Percentiles rank a stretch among this genome's conserved stretches.
These are phyloP conservation scores for Plasmodium gonderi DNA, from an alignment of 169 alveolate genomes.

Conservation along the genomic window DNA sequence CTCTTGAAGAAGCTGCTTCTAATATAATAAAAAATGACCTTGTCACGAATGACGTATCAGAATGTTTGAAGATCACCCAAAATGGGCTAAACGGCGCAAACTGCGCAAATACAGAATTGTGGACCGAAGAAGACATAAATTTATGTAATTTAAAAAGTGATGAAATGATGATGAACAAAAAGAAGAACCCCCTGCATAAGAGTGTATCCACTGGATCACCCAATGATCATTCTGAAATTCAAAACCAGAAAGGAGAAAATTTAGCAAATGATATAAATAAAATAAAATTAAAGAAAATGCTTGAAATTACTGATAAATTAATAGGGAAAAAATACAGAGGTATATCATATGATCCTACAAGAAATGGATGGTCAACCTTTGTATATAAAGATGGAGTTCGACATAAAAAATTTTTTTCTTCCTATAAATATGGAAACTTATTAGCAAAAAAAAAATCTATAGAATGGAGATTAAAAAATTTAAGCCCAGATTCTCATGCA, in stretches of 20 bases:
- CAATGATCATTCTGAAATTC: not conserved
- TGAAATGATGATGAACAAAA: not conserved
- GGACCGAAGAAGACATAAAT: not conserved
- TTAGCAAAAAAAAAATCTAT: slow-evolving; percentile 70
- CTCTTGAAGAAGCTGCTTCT: not conserved
- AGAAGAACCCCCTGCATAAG: not conserved
- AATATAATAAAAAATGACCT: not conserved
- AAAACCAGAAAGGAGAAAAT: not conserved
- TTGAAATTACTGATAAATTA: slow-evolving; percentile 59
- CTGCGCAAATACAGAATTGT: no score
- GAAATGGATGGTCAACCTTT: slow-evolving; percentile 75
- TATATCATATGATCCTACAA: slow-evolving; percentile 49
- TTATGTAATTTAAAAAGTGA: not conserved
- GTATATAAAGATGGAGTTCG: slow-evolving; percentile 70
- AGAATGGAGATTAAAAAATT: slow-evolving; percentile 66
- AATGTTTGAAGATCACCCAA: not conserved
- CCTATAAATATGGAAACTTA: slow-evolving; percentile 62
- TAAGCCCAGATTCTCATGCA: slow-evolving; percentile 68
- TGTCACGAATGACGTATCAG: not conserved
- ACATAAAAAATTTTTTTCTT: slow-evolving; percentile 57
- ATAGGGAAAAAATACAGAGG: slow-evolving; percentile 73
- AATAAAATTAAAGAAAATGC: slow-evolving; percentile 31
- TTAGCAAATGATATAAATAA: slow-evolving; percentile 8
- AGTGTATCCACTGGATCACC: not conserved
- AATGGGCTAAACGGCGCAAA: no score